Evolutionary conservation across 495 filamentous ascomycete species (phyloP).

Genomic region (Pyronema omphalodes): DNA sequence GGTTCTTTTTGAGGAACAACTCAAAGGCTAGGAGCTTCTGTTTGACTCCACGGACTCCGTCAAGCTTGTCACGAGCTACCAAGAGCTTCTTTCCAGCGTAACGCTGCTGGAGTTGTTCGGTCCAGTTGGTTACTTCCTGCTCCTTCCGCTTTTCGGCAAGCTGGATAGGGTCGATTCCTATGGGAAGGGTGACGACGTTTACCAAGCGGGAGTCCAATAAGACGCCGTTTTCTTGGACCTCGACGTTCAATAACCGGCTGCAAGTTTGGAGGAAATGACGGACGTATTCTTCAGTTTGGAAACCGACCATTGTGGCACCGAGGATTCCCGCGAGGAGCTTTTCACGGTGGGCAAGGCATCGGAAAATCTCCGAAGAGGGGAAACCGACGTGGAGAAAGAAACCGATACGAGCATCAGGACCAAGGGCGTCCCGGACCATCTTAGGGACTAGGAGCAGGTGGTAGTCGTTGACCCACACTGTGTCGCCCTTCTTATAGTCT

Average conservation of each 20-base stretch:
- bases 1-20: slow-evolving; percentile 80
- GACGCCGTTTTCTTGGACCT: slow-evolving; percentile 69
- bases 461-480: slow-evolving; percentile 90
- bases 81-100: slow-evolving; percentile 77
- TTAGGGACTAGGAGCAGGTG: slow-evolving; percentile 78
- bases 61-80: slow-evolving; percentile 80
- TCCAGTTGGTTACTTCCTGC: slow-evolving; percentile 54
- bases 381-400: slow-evolving; percentile 92
- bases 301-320: slow-evolving; percentile 74
- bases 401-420: slow-evolving; percentile 78
- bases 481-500: slow-evolving; percentile 79
- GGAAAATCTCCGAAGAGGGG: slow-evolving; percentile 85
- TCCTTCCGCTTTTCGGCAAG: slow-evolving; percentile 55
- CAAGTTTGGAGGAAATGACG: slow-evolving; percentile 88
- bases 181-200: slow-evolving; percentile 55
- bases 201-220: slow-evolving; percentile 88
- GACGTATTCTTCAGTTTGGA: slow-evolving; percentile 82
- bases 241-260: slow-evolving; percentile 67
- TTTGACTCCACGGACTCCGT: slow-evolving; percentile 71
- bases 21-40: slow-evolving; percentile 88
- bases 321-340: slow-evolving; percentile 78
- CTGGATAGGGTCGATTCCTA: slow-evolving; percentile 67
- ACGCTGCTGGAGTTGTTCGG: slow-evolving; percentile 54
- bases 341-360: slow-evolving; percentile 67
- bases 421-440: slow-evolving; percentile 68